These are phyloP conservation scores for Saccharomycopsis malanga DNA, from an alignment of 805 yeast species.

Conservation along the genomic window DNA sequence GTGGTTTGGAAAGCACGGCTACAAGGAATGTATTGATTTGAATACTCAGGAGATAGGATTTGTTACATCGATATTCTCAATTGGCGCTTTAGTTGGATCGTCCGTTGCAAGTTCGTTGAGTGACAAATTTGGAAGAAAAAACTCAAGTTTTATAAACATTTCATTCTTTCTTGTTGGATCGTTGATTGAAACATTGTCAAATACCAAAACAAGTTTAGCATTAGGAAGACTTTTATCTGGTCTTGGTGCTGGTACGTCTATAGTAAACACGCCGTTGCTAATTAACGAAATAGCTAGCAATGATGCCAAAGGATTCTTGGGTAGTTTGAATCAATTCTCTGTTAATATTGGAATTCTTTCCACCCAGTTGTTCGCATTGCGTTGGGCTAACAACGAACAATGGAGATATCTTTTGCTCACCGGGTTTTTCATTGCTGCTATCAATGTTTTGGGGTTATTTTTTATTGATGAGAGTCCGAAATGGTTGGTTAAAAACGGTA, in stretches of 20 bases:
- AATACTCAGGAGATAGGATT: constrained; percentile 55
- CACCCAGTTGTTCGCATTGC: constrained; percentile 69
- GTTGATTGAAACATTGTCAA: constrained; percentile 45
- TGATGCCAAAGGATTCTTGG: constrained; percentile 64
- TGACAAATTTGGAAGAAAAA: constrained; percentile 55
- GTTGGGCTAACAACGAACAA: constrained; percentile 52
- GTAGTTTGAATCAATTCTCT: constrained; percentile 83
- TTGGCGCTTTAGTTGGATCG: constrained; percentile 84
- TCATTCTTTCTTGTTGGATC: constrained; percentile 56
- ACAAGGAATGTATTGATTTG: constrained; percentile 46
- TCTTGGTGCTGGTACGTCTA: constrained; percentile 76
- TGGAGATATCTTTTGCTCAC: constrained; percentile 69
- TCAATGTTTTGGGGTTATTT: constrained; percentile 39
- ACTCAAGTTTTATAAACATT: constrained; percentile 45
- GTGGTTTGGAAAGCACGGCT: constrained; percentile 31
- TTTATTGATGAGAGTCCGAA: constrained; percentile 71
- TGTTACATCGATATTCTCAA: constrained; percentile 68
- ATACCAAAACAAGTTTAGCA: constrained; percentile 37
- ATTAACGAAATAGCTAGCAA: constrained; percentile 77
- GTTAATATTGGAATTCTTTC: constrained; percentile 78
- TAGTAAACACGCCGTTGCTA: constrained; percentile 79
- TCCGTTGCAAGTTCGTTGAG: constrained; percentile 60
- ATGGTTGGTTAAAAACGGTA: constrained; percentile 59
- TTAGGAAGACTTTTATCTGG: constrained; percentile 78
- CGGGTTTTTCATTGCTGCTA: constrained; percentile 49